phyloP scores from a whole-genome alignment of 805 yeast species.

The Pichia manshurica region DNA sequence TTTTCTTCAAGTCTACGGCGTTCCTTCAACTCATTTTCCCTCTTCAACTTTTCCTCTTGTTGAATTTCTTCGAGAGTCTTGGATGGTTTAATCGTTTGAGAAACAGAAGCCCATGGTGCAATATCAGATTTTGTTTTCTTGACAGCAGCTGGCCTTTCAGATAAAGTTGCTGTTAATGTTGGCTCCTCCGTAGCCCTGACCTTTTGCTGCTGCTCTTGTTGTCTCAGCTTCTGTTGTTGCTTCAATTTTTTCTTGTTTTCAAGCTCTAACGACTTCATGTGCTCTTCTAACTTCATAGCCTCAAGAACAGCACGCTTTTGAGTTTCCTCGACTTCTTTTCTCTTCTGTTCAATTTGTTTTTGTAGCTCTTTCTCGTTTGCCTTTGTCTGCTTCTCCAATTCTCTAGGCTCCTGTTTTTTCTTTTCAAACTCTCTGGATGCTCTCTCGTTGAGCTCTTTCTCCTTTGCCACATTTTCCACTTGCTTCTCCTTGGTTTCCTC shows the following conservation, averaged over 20 bases:
- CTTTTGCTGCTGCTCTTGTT: conserved; percentile 1
- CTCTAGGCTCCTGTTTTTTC: neutral
- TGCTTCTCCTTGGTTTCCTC: neutral
- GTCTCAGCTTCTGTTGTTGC: conserved; percentile 3
- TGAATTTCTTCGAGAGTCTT: conserved; percentile 60
- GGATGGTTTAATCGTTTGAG: conserved; percentile 29
- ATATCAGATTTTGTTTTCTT: conserved; percentile 2
- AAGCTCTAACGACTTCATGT: conserved; percentile 4
- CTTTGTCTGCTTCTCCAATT: neutral
- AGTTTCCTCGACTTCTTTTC: neutral
- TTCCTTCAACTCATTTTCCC: conserved; percentile 14
- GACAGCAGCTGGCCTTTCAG: neutral
- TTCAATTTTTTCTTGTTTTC: conserved; percentile 9
- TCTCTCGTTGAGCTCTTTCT: neutral
- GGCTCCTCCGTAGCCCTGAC: neutral
- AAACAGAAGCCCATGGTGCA: conserved; percentile 34
- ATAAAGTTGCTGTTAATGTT: neutral
- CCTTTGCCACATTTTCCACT: neutral
- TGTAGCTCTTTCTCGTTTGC: neutral
- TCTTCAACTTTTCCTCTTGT: conserved; percentile 41
- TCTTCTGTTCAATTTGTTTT: neutral
- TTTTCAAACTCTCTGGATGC: neutral
- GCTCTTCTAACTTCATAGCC: conserved; percentile 6
- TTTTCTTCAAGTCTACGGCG: conserved; percentile 21
- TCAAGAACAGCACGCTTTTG: neutral